phyloP scores from a whole-genome alignment of 768 basidiomycete genomes.

The Tylopilus balloui region DNA sequence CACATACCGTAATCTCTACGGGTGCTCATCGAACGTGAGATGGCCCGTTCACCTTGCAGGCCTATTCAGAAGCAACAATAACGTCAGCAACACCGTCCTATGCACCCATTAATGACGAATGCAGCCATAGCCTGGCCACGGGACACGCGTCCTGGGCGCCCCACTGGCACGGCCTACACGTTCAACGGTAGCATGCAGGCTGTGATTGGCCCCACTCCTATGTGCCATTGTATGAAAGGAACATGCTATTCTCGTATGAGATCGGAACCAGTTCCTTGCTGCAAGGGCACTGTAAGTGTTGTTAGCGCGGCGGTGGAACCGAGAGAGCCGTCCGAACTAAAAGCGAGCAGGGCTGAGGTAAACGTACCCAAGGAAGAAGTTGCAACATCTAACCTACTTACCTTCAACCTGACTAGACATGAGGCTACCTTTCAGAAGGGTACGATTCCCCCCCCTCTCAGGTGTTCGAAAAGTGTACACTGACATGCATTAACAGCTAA shows the following conservation, averaged over 20 bases:
- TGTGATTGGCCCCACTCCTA: not conserved
- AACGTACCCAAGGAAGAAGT: not conserved
- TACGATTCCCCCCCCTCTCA: not conserved
- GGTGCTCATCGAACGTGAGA: not conserved
- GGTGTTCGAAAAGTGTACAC: not conserved
- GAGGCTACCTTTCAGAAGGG: constrained; percentile 6
- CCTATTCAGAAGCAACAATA: not conserved
- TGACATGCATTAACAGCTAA: constrained; percentile 7
- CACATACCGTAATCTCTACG: not conserved
- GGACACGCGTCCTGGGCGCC: not conserved
- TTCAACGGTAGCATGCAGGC: not conserved
- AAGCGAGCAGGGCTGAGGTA: constrained; percentile 7
- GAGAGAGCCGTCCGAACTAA: constrained; percentile 1
- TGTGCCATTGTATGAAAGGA: not conserved
- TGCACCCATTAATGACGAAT: not conserved
- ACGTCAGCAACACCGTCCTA: not conserved
- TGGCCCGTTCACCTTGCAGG: not conserved
- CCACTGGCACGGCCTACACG: not conserved
- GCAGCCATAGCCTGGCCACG: constrained; percentile 3
- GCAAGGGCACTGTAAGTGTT: constrained; percentile 6
- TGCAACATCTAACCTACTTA: not conserved
- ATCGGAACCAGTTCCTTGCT: not conserved
- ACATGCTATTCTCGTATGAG: not conserved
- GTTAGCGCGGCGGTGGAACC: constrained; percentile 10
- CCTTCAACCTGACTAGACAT: not conserved